Conservation (phyloP, 306 rosid genomes). For the Sophora flavescens region DNA sequence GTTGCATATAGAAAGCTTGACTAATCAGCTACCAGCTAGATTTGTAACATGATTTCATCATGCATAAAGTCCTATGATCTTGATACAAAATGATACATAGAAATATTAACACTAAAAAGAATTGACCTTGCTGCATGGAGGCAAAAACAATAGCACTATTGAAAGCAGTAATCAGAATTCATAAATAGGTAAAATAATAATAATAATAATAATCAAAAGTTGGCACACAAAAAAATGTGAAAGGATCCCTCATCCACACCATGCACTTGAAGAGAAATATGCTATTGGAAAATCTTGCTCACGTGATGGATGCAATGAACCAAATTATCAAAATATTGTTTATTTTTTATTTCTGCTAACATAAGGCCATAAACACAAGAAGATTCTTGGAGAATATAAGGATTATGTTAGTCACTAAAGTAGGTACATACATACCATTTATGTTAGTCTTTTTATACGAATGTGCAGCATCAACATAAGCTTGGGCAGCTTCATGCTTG, state of each 20-base stretch:
- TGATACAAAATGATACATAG: constrained; percentile 13
- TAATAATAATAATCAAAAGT: not conserved
- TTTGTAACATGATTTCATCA: not conserved
- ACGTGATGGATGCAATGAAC: not conserved
- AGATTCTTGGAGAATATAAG: too few species aligned
- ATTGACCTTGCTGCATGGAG: constrained; percentile 9
- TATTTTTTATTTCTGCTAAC: not conserved
- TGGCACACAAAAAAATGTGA: not conserved
- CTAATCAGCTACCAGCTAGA: not conserved
- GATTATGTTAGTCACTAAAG: too few species aligned
- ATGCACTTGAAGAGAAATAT: not conserved
- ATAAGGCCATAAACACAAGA: too few species aligned
- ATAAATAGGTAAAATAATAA: not conserved
- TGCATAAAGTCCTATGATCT: not conserved
- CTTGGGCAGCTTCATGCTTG: constrained; percentile 94
- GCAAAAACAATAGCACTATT: not conserved
- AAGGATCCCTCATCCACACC: too few species aligned
- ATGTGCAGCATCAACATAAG: constrained; percentile 92
- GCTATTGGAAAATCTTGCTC: not conserved
- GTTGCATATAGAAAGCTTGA: not conserved
- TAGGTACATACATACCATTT: constrained; percentile 57
- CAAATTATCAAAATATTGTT: not conserved
- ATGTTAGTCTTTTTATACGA: constrained; percentile 78
- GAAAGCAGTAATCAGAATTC: constrained; percentile 4
- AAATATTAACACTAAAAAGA: not conserved